These are phyloP conservation scores for Geotrichum fermentans DNA, from an alignment of 1,139 yeast species.

Conservation along the genomic window DNA sequence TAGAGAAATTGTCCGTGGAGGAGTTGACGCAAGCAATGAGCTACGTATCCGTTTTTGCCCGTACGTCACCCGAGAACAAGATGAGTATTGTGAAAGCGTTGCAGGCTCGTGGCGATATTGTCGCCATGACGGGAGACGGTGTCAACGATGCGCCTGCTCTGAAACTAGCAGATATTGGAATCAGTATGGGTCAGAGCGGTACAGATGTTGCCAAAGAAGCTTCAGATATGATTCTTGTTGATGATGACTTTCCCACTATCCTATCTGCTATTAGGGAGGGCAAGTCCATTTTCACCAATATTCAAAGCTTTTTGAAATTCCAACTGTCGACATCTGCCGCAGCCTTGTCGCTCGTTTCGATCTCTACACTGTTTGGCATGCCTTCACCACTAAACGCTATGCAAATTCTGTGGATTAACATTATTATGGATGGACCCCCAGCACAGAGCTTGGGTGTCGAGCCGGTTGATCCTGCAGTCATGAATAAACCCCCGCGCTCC, in stretches of 20 bases:
- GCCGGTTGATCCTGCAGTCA: constrained; percentile 91
- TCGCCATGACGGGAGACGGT: constrained; percentile 99
- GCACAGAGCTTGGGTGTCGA: constrained; percentile 97
- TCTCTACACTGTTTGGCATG: constrained; percentile 77
- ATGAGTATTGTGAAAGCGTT: constrained; percentile 86
- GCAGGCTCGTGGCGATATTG: constrained; percentile 89
- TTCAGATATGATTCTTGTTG: constrained; percentile 94
- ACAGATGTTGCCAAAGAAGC: constrained; percentile 99
- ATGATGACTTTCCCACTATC: constrained; percentile 92
- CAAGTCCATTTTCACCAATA: constrained; percentile 89
- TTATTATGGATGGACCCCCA: constrained; percentile 98
- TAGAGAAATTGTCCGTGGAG: constrained; percentile 66
- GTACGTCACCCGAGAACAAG: constrained; percentile 96
- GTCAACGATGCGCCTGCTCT: constrained; percentile 99
- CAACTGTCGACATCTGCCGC: constrained; percentile 95
- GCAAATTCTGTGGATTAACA: constrained; percentile 97
- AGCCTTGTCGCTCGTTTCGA: constrained; percentile 81
- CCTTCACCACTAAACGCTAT: constrained; percentile 97
- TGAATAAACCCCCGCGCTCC: constrained; percentile 89
- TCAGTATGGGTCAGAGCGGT: constrained; percentile 94
- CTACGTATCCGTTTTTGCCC: constrained; percentile 84
- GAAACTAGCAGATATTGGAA: constrained; percentile 94
- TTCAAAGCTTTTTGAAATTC: constrained; percentile 88
- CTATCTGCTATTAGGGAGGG: constrained; percentile 93
- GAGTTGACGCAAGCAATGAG: constrained; percentile 69